These are phyloP conservation scores for Lyophyllum decastes DNA, from an alignment of 768 basidiomycete genomes.

Conservation along the genomic window DNA sequence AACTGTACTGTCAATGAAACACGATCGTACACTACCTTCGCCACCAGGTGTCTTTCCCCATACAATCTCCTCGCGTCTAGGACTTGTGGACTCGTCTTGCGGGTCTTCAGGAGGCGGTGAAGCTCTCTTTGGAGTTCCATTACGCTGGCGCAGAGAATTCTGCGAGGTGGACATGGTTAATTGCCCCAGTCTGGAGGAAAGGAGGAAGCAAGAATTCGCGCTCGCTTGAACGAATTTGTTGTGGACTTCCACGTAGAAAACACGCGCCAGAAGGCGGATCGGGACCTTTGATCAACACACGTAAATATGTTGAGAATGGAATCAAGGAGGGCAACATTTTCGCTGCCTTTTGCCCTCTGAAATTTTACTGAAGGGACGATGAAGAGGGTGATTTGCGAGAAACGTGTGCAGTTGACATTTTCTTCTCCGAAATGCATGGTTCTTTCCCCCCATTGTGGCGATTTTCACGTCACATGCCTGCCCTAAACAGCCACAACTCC, in stretches of 20 bases:
- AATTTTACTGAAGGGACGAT: neutral
- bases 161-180: slow-evolving; percentile 22
- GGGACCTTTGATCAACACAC: slow-evolving; percentile 14
- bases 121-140: slow-evolving; percentile 10
- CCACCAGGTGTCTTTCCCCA: slow-evolving; percentile 88
- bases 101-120: slow-evolving; percentile 6
- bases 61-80: slow-evolving; percentile 58
- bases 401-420: neutral
- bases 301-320: slow-evolving; percentile 11
- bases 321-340: neutral
- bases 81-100: slow-evolving; percentile 10
- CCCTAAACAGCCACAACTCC: neutral
- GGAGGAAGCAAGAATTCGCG: neutral
- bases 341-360: neutral
- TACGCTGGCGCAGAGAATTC: slow-evolving; percentile 36
- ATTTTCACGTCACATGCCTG: neutral
- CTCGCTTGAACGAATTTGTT: slow-evolving; percentile 4
- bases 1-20: neutral
- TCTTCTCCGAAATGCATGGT: neutral
- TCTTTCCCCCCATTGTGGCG: neutral
- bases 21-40: slow-evolving; percentile 52
- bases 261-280: neutral
- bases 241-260: slow-evolving; percentile 12
- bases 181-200: neutral
- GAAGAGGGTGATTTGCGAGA: neutral